Base-by-base conservation (phyloP, 345 rosid genomes). In the Hibiscus tridactylites region DNA sequence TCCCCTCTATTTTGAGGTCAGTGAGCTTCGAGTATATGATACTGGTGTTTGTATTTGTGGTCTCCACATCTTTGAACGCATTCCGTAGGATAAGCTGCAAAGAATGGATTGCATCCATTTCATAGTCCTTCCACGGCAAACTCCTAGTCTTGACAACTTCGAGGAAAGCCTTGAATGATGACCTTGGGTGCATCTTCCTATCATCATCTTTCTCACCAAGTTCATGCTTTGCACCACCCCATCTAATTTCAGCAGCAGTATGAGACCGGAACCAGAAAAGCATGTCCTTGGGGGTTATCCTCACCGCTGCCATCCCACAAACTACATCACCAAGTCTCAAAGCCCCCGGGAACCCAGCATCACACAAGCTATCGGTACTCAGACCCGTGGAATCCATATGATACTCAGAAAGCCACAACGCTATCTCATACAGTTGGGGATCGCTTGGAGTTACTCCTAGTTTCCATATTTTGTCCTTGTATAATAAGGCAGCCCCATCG, bases 261-360 rank as follows among this genome's bases (percentile, higher is more conserved):
- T 83, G 92, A 39, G 94, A 87, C 35, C 98, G 90, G 83, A 93
- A 93, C 98, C 98, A 93, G 78, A 93, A 93, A 16, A 93, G 86
- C 76, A 87, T 78, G 79, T 93, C 94, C 81, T 77, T 86, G 21
- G 87, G 63, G 61, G 88, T 82, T 79, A 93, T 88, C 79, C 90
- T 90, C 82, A 93, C 98, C 57, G 97, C 97, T 19, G 96, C 98
- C 98, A 93, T 93, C 64, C 98, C 97, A 75, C 98, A 93, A n/a
- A 90, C 92, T 17, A 80, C 75, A 74, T 91, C 88, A 35, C 84
- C 96, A 26, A 91, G 85, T 77, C 86, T 62, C 52, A 84, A 78
- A 53, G 97, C 94, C 70, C 87, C 87, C 0, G 88, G 90, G 78
- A 84, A 93, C 26, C 98, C 98, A 5, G 98, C 98, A 74, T 93